These are phyloP conservation scores for Solanum hybrid DNA, from an alignment of 305 asterid species.

Conservation along the genomic window DNA sequence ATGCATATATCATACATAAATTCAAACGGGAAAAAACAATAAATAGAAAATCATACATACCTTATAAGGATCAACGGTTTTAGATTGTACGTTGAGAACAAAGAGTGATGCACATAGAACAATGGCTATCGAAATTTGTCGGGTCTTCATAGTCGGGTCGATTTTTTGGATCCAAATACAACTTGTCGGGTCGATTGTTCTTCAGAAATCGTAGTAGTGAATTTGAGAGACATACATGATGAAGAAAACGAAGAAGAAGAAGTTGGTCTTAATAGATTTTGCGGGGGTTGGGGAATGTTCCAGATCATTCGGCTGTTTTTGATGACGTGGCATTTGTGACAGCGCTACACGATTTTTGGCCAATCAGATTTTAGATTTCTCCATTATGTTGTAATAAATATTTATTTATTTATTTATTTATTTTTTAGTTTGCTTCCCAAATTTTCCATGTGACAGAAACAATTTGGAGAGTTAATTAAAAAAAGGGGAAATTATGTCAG, in stretches of 20 bases:
- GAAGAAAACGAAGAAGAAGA: not conserved
- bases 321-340: conserved; percentile 33
- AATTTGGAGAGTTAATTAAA: not conserved
- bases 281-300: conserved; percentile 22
- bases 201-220: not conserved
- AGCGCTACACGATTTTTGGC: conserved; percentile 39
- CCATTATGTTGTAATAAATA: not conserved
- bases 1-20: not conserved
- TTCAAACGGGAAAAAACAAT: not conserved
- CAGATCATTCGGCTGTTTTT: conserved; percentile 26
- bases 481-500: no score
- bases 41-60: not conserved
- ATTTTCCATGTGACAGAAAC: not conserved
- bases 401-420: not conserved
- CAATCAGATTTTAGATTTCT: conserved; percentile 35
- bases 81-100: not conserved
- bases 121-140: conserved; percentile 14
- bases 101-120: conserved; percentile 18
- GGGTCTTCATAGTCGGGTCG: not conserved
- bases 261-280: conserved; percentile 17
- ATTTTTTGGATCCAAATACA: not conserved
- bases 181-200: not conserved
- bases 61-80: not conserved
- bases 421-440: not conserved
- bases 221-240: not conserved